A percentile compares a stretch with the other conserved stretches of the same genome.
phyloP scores from a whole-genome alignment of 768 basidiomycete species.

The Kwoniella dejecticola region DNA sequence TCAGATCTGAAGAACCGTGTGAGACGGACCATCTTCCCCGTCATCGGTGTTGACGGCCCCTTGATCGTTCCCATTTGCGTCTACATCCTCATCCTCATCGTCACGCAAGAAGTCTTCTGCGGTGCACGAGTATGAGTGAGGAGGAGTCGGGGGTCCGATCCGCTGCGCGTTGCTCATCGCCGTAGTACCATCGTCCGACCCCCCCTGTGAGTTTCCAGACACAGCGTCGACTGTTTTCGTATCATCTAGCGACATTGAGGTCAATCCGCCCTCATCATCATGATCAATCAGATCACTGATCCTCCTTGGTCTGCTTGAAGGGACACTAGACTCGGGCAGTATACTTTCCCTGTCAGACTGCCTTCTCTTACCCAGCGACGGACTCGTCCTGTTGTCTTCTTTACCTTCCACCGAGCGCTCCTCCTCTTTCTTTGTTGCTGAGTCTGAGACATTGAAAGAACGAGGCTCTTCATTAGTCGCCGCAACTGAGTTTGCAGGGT shows the following conservation, averaged over 20 bases:
- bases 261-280: neutral
- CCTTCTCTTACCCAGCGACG: constrained; percentile 3
- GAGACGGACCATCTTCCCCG: neutral
- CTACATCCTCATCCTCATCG: neutral
- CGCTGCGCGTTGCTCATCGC: no score
- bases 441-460: no score
- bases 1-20: neutral
- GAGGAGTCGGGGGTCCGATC: neutral
- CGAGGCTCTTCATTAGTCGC: neutral
- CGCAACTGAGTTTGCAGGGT: neutral
- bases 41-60: neutral
- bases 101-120: constrained; percentile 1
- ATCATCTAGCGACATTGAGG: neutral
- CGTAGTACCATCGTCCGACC: neutral
- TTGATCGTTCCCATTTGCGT: neutral
- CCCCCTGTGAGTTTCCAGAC: neutral
- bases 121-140: neutral
- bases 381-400: neutral
- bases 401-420: no score
- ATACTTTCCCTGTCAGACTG: constrained; percentile 4
- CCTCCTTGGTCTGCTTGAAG: neutral
- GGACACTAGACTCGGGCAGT: neutral
- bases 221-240: neutral
- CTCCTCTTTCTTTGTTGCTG: no score
- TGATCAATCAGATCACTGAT: neutral